Evolutionary conservation across 176 grass and related monocot genomes (phyloP).

Genomic region (Saccharum spontaneum): DNA sequence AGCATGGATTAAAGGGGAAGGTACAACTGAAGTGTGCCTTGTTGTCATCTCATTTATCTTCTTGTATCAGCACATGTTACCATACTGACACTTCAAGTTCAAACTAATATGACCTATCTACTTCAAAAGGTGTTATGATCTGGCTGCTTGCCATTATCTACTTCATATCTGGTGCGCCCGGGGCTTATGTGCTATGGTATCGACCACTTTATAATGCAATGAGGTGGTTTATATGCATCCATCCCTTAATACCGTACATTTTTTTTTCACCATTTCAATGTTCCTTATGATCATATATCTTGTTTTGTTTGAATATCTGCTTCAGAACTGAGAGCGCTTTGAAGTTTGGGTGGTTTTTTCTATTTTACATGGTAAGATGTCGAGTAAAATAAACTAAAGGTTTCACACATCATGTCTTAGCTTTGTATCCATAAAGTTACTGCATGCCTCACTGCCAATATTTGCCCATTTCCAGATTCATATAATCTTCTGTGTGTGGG

Average conservation of each 20-base stretch:
- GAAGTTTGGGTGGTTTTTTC: constrained; percentile 98
- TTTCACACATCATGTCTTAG: background rate
- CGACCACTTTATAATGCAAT: constrained; percentile 92
- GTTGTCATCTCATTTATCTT: constrained; percentile 11
- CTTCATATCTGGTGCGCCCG: constrained; percentile 94
- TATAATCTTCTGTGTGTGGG: constrained; percentile 85
- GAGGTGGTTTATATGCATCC: constrained; percentile 51
- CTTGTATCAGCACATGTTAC: background rate
- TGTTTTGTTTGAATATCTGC: constrained; percentile 27
- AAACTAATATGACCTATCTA: constrained; percentile 24
- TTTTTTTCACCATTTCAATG: constrained; percentile 8
- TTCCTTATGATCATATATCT: constrained; percentile 12
- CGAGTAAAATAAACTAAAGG: background rate
- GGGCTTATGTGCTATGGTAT: constrained; percentile 92
- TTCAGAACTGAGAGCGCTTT: constrained; percentile 91
- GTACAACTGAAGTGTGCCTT: constrained; percentile 40
- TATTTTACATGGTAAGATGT: constrained; percentile 84
- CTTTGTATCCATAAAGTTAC: constrained; percentile 5
- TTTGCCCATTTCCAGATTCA: constrained; percentile 68
- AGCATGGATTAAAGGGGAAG: constrained; percentile 94
- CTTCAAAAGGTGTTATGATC: constrained; percentile 72
- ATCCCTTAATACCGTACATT: constrained; percentile 2
- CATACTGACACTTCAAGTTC: background rate
- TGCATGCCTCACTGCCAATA: constrained; percentile 4
- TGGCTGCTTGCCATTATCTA: constrained; percentile 98